These are phyloP conservation scores for Entophlyctis helioformis DNA, from an alignment of 192 early-diverging fungal species.

Conservation along the genomic window DNA sequence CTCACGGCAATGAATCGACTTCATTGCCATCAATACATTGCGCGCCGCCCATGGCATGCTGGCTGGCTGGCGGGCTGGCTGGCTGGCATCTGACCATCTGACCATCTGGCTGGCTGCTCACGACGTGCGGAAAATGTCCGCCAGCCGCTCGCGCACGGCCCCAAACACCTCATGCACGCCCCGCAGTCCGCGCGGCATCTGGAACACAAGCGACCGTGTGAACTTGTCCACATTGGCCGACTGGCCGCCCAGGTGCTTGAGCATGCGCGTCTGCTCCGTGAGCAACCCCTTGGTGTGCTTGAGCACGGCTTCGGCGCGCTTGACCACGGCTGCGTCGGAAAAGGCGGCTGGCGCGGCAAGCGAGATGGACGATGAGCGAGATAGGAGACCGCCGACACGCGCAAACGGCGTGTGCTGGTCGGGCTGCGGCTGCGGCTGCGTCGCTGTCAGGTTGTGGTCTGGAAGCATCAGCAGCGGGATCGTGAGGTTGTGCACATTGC, in stretches of 20 bases:
- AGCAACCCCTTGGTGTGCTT: conserved; percentile 23
- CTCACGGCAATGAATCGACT: too few species aligned
- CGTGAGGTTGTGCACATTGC: conserved; percentile 49
- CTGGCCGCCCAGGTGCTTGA: conserved; percentile 13
- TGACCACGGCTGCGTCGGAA: conserved; percentile 1
- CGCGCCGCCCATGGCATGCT: too few species aligned
- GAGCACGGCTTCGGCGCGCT: conserved; percentile 14
- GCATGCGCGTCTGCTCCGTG: conserved; percentile 12
- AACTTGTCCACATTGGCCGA: conserved; percentile 4
- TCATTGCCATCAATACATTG: too few species aligned
- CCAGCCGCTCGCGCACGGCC: conserved; percentile 8
- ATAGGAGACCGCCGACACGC: too few species aligned
- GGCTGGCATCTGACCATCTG: too few species aligned
- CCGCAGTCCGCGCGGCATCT: conserved; percentile 2
- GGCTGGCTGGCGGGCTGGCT: too few species aligned
- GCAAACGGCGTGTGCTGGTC: too few species aligned
- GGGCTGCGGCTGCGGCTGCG: background rate
- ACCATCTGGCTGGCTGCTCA: too few species aligned
- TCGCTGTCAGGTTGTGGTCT: conserved; percentile 3
- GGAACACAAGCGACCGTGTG: conserved; percentile 9
- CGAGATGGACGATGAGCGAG: too few species aligned
- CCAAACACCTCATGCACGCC: conserved; percentile 6
- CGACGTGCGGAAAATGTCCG: conserved; percentile 11
- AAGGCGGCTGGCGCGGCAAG: too few species aligned
- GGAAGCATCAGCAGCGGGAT: conserved; percentile 59